Percentiles rank a stretch among this genome's conserved stretches.
These are phyloP conservation scores for Suillus subluteus DNA, from an alignment of 768 basidiomycete genomes.

Conservation along the genomic window DNA sequence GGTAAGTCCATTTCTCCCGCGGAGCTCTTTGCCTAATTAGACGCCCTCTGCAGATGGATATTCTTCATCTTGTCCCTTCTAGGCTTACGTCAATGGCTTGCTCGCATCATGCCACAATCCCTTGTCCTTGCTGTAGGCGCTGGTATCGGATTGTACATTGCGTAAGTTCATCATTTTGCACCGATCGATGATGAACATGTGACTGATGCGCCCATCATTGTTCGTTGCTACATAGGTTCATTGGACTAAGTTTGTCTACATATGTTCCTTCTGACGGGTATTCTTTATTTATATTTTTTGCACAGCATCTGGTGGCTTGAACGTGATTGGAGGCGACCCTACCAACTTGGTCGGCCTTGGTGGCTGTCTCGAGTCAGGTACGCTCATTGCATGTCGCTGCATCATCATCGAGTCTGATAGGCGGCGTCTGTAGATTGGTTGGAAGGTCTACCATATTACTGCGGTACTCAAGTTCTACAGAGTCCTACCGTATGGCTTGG, in stretches of 20 bases:
- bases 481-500: conserved; percentile 89
- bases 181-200: background rate
- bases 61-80: conserved; percentile 81
- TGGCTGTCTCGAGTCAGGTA: conserved; percentile 64
- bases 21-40: background rate
- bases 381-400: conserved; percentile 8
- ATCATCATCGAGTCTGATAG: conserved; percentile 15
- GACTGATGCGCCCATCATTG: conserved; percentile 21
- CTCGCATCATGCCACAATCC: conserved; percentile 86
- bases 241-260: conserved; percentile 62
- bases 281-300: conserved; percentile 11
- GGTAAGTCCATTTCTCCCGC: conserved; percentile 46
- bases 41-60: conserved; percentile 58
- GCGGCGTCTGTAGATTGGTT: conserved; percentile 43
- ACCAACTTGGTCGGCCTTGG: conserved; percentile 75
- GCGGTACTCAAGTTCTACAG: conserved; percentile 63
- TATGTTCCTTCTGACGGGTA: background rate
- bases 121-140: conserved; percentile 83
- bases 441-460: conserved; percentile 57
- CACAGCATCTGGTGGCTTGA: conserved; percentile 66
- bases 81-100: conserved; percentile 89
- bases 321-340: conserved; percentile 75
- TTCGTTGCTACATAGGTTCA: conserved; percentile 50
- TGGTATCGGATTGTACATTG: conserved; percentile 88
- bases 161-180: conserved; percentile 47